phyloP scores from a whole-genome alignment of 2,329 filamentous ascomycete genomes.

The Helotiales sp. region DNA sequence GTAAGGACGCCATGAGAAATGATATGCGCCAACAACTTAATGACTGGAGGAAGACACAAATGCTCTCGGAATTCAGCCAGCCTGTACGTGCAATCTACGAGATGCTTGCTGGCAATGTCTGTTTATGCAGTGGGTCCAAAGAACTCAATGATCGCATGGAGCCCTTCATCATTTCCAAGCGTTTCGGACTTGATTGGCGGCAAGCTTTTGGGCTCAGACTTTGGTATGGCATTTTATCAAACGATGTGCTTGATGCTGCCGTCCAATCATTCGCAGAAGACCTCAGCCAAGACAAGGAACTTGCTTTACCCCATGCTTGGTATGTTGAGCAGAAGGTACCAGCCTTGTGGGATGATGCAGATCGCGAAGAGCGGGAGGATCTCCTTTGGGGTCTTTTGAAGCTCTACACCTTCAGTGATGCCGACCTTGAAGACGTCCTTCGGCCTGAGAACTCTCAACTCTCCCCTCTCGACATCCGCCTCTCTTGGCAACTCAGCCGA shows the following conservation, averaged over 20 bases:
- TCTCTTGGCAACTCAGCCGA: constrained; percentile 85
- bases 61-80: constrained; percentile 86
- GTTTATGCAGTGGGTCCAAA: constrained; percentile 78
- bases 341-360: constrained; percentile 64
- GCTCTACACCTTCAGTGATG: constrained; percentile 70
- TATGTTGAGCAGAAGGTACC: constrained; percentile 65
- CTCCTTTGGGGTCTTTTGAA: constrained; percentile 87
- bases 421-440: constrained; percentile 71
- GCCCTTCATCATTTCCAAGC: constrained; percentile 80
- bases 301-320: constrained; percentile 72
- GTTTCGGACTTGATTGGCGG: constrained; percentile 89
- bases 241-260: constrained; percentile 73
- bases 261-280: constrained; percentile 77
- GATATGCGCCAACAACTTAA: constrained; percentile 82
- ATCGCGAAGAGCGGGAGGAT: constrained; percentile 69
- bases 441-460: constrained; percentile 78
- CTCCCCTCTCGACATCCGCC: constrained; percentile 73
- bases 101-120: constrained; percentile 85
- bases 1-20: constrained; percentile 68
- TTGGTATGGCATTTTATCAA: constrained; percentile 78
- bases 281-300: constrained; percentile 71
- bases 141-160: constrained; percentile 74
- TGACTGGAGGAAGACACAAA: constrained; percentile 81
- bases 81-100: constrained; percentile 88
- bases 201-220: constrained; percentile 90